Evolutionary conservation across 2,329 filamentous ascomycete genomes (phyloP), one percentile per base, ranked within the genome.

Genomic region (Botrytis elliptica): DNA sequence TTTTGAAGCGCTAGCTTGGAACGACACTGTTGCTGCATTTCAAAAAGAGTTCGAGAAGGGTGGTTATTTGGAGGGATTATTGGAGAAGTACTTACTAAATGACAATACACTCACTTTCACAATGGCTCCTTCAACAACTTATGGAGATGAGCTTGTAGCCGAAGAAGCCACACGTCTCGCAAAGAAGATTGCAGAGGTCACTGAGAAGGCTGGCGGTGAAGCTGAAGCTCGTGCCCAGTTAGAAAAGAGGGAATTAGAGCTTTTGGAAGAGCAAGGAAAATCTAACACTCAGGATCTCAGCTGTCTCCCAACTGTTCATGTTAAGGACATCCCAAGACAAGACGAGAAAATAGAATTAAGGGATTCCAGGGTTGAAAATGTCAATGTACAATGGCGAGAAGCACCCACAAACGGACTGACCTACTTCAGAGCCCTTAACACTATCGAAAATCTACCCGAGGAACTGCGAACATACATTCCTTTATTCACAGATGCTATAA

Each of bases 381-480:
- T 92, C 59, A 89, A 91, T 64, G 89, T 96, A 6, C 93, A 98
- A 79, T 98, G 95, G 94, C 91, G 92, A 69, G 93, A 97, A 82
- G 94, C 95, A 12, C 93, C 94, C 3, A 99, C 96, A 0, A 99
- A 99, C 79, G 96, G 96, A 0, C 85, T 99, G 74, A 98, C 95
- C 1, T 99, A 99, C 82, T 97, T 99, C 85, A 91, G 95, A 74
- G 94, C 94, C 4, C 89, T 98, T 81, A 94, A 97, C 81, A 87
- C 89, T 0, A 86, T 98, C 72, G 88, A 93, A 63, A 89, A 92
- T 75, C 85, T 99, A 22, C 94, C 95, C 0, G 91, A 95, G 75
- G 93, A 98, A 76, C 87, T 98, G 70, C 89, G 96, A 70, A 87
- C 93, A 78, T 86, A 98, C 74, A 88, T 98, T 66, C 96, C 96